Conservation (phyloP, 2,329 filamentous ascomycete species). For the Aspergillus pseudotamarii region DNA sequence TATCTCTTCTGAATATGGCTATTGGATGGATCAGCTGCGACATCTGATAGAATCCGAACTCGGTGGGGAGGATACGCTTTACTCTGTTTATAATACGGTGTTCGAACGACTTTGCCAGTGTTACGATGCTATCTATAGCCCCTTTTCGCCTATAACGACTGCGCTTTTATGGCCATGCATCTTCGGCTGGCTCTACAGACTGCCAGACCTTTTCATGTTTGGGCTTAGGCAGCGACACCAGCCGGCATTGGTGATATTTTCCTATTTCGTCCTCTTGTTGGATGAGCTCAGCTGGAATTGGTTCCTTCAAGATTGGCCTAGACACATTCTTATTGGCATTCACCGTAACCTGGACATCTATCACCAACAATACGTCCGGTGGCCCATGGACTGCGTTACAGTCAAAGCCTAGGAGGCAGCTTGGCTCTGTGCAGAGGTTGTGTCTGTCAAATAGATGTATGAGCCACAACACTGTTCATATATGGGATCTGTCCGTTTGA, state of each 20-base stretch:
- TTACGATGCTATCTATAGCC: background rate
- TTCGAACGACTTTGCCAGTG: background rate
- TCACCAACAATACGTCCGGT: constrained; percentile 3
- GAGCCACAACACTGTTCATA: background rate
- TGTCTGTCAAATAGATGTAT: background rate
- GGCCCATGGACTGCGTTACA: background rate
- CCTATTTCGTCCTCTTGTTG: constrained; percentile 15
- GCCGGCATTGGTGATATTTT: constrained; percentile 10
- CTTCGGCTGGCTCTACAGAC: constrained; percentile 17
- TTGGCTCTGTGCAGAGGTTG: background rate
- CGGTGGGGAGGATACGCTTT: background rate
- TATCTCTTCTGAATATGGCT: background rate
- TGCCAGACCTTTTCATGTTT: constrained; percentile 11
- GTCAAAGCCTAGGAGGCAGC: background rate
- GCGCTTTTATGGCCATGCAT: constrained; percentile 5
- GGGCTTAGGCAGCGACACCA: constrained; percentile 8
- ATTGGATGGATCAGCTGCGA: background rate
- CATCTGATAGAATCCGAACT: background rate
- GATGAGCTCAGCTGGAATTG: constrained; percentile 13
- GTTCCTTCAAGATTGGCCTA: constrained; percentile 18
- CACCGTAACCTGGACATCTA: constrained; percentile 1
- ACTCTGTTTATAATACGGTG: background rate
- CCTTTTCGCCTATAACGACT: background rate
- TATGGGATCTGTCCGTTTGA: background rate
- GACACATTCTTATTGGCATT: constrained; percentile 16